A percentile compares a stretch with the other conserved stretches of the same genome.
These are phyloP conservation scores for Iris pallida DNA, from an alignment of 116 monocot genomes.

Conservation along the genomic window DNA sequence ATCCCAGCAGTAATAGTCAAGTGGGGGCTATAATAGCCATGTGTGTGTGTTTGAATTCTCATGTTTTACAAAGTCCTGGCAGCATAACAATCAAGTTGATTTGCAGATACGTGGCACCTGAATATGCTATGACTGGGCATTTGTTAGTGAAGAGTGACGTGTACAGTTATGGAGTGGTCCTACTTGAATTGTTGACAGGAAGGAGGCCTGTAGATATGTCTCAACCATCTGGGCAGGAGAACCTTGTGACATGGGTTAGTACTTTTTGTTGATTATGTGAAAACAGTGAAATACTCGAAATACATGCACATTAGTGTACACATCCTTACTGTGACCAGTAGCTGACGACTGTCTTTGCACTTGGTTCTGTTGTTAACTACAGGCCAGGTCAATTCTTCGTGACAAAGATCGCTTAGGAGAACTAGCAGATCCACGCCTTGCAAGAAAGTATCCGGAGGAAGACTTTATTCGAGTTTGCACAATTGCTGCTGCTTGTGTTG, in stretches of 20 bases:
- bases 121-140: conserved; percentile 99
- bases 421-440: conserved; percentile 70
- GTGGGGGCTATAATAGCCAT: background rate
- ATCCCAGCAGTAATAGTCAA: too few relatives aligned
- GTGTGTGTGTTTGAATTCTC: background rate
- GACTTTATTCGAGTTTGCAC: conserved; percentile 95
- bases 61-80: background rate
- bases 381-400: conserved; percentile 91
- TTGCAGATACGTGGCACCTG: conserved; percentile 95
- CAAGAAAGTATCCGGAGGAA: conserved; percentile 75
- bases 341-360: background rate
- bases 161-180: conserved; percentile 96
- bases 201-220: conserved; percentile 97
- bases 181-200: conserved; percentile 86
- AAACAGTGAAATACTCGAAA: background rate
- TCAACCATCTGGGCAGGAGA: conserved; percentile 93
- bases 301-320: background rate
- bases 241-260: conserved; percentile 88
- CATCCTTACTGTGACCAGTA: background rate
- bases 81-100: background rate
- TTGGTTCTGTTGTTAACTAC: conserved; percentile 3
- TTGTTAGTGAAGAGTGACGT: conserved; percentile 96
- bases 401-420: conserved; percentile 81
- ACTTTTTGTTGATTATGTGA: conserved; percentile 10
- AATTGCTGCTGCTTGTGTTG: conserved; percentile 93